Evolutionary conservation across 2,329 filamentous ascomycete species (phyloP), one percentile per base, ranked within the genome.

Genomic region (Beauveria sp.): DNA sequence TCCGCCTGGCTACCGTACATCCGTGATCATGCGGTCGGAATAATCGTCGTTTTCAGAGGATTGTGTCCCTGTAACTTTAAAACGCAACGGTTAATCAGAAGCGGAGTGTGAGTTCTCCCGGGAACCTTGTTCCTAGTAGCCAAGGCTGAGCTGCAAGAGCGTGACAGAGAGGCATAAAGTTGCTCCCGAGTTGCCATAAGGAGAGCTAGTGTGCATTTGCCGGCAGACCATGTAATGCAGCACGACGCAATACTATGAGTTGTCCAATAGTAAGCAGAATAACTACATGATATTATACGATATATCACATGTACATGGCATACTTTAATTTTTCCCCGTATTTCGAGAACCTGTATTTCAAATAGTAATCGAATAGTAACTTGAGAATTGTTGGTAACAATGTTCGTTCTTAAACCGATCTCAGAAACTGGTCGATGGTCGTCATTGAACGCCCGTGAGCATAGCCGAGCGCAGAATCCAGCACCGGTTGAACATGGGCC

Each of bases 391-490:
- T 43, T 4, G 18, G 2, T 5, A 10, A 20, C 18, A 20, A 10
- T 3, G 22, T 24, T 24, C 22, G 14, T 12, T n/a, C 12, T 52
- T 40, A 53, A 0, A 53, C 28, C 8, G 42, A 56, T 9, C 46
- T 16, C 14, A 56, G 42, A 16, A 56, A 56, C 10, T 7, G 8
- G 24, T 16, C 22, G 24, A 46, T 4, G 1, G 42, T 24, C 26
- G 22, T 56, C 43, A 34, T 56, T 9, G 53, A 46, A 24, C 40
- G 16, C 28, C 53, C 53, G 14, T 46, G 10, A 22, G 53, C 9
- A 34, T 46, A 56, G 30, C 53, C 26, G n/a, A 56, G 40, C n/a
- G 53, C 53, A 16, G 53, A 56, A 34, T 56, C 53, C 16, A 56
- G 43, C 6, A 56, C 43, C 1, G 53, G 53, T 42, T 56, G 53